Percentiles rank a stretch among this genome's conserved stretches.
These are phyloP conservation scores for Hygrocybe coccinea DNA, from an alignment of 768 basidiomycete genomes.

Conservation along the genomic window DNA sequence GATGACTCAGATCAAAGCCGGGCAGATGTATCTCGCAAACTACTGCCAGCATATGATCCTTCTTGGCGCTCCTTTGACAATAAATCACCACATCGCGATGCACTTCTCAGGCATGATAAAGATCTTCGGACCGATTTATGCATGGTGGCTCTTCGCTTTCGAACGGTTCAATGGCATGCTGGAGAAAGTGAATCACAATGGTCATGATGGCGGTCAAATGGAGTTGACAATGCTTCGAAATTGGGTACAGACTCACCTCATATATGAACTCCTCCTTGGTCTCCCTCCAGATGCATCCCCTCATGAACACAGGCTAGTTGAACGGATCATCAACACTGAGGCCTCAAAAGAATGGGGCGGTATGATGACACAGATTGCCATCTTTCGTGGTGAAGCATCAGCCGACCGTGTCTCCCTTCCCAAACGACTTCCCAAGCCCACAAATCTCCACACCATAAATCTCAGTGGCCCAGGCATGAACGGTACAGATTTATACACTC, in stretches of 20 bases:
- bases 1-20: conserved; percentile 17
- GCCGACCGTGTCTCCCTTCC: not conserved
- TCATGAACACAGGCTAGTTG: conserved; percentile 8
- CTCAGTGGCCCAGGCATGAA: not conserved
- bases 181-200: conserved; percentile 29
- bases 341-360: conserved; percentile 8
- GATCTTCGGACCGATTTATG: conserved; percentile 29
- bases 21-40: conserved; percentile 19
- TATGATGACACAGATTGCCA: conserved; percentile 21
- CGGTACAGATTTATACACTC: not conserved
- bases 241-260: conserved; percentile 10
- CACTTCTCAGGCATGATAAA: conserved; percentile 22
- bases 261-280: conserved; percentile 19
- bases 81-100: conserved; percentile 28
- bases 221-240: conserved; percentile 25
- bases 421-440: not conserved
- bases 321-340: conserved; percentile 14
- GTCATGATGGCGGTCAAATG: conserved; percentile 26
- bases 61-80: conserved; percentile 15
- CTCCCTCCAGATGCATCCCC: conserved; percentile 14
- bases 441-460: not conserved
- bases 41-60: conserved; percentile 12
- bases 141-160: conserved; percentile 34
- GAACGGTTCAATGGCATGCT: conserved; percentile 33
- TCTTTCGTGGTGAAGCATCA: conserved; percentile 16